Percentiles rank a stretch among this genome's conserved stretches.
Evolutionary conservation across 495 filamentous ascomycete species (phyloP).

Genomic region (Lasiosphaeria miniovina): DNA sequence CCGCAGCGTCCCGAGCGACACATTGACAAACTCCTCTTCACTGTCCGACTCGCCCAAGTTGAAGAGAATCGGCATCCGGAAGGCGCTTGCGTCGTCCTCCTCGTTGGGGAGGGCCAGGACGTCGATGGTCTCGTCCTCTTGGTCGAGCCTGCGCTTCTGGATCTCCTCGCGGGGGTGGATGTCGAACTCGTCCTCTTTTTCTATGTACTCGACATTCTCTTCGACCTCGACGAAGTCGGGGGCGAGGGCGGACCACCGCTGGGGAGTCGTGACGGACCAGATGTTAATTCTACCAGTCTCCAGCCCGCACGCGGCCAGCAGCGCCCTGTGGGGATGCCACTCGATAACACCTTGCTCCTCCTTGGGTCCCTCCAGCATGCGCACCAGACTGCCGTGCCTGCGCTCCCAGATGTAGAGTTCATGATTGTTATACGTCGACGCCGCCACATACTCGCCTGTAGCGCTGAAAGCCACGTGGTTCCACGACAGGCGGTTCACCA

Average conservation of each 20-base stretch:
- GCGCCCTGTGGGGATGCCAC: slow-evolving; percentile 90
- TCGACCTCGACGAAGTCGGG: slow-evolving; percentile 97
- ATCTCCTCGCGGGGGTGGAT: slow-evolving; percentile 95
- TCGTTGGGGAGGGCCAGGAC: slow-evolving; percentile 71
- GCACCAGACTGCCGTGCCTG: slow-evolving; percentile 85
- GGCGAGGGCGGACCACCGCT: slow-evolving; percentile 94
- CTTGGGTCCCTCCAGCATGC: slow-evolving; percentile 91
- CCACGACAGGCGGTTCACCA: slow-evolving; percentile 91
- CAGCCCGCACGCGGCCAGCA: slow-evolving; percentile 85
- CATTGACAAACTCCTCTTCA: slow-evolving; percentile 85
- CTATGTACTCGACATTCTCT: slow-evolving; percentile 95
- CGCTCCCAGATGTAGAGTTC: slow-evolving; percentile 99
- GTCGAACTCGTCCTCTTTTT: slow-evolving; percentile 96
- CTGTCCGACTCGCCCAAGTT: slow-evolving; percentile 71
- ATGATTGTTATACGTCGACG: slow-evolving; percentile 93
- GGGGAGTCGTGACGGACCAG: slow-evolving; percentile 88
- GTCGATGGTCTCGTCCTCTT: slow-evolving; percentile 84
- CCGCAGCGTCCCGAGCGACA: slow-evolving; percentile 80
- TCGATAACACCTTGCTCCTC: slow-evolving; percentile 94
- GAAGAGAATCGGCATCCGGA: slow-evolving; percentile 83
- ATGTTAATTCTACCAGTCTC: slow-evolving; percentile 87
- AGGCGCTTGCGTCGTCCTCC: slow-evolving; percentile 57
- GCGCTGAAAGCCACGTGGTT: slow-evolving; percentile 93
- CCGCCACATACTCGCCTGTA: slow-evolving; percentile 87
- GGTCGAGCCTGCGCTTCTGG: slow-evolving; percentile 81